phyloP scores from a whole-genome alignment of 768 basidiomycete genomes.

The Dendrothele bispora region DNA sequence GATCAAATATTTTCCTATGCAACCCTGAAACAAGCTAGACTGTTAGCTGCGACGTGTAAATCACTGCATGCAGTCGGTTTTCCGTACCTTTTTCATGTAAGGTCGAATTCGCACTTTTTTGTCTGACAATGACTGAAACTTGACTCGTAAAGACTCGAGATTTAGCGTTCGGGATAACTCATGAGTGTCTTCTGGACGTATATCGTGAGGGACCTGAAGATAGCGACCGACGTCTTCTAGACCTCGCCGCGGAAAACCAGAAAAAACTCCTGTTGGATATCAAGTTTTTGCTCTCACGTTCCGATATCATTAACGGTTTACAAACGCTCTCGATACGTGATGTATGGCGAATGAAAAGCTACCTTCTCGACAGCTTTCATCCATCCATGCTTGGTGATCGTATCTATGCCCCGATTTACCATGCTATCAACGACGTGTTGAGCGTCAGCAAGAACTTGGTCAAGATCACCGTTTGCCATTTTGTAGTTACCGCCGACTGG shows the following conservation, averaged over 20 bases:
- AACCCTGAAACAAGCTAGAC: neutral
- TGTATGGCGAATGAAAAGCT: neutral
- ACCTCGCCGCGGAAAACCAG: no score
- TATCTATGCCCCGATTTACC: neutral
- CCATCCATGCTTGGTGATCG: neutral
- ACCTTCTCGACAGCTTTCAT: neutral
- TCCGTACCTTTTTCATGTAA: neutral
- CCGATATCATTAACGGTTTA: neutral
- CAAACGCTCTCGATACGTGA: neutral
- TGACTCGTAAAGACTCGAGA: neutral
- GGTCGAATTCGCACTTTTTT: no score
- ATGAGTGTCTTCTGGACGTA: neutral
- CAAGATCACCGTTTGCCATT: no score
- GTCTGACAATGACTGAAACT: neutral
- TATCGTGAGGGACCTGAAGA: no score
- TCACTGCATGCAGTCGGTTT: neutral
- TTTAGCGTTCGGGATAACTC: neutral
- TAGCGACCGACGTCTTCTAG: no score
- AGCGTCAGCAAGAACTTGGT: no score
- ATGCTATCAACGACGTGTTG: no score
- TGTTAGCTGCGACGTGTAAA: neutral
- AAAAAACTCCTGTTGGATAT: neutral
- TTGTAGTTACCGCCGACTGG: no score
- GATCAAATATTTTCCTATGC: neutral
- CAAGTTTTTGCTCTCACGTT: neutral